Base-by-base conservation (phyloP, 768 basidiomycete species). In the Phallus indusiatus region DNA sequence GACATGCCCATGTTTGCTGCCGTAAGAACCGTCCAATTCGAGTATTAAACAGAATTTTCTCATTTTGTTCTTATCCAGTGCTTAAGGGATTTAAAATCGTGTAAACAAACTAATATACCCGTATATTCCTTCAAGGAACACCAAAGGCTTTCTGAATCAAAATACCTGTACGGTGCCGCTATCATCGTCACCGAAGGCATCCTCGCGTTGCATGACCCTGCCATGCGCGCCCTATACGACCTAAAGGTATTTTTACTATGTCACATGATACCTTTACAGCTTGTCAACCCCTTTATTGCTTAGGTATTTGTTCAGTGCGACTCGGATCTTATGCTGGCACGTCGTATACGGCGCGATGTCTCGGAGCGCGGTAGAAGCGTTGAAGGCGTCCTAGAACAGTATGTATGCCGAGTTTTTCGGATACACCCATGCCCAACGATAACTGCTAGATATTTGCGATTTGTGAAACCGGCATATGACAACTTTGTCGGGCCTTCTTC, bases 151-250 rank as follows among this genome's bases (percentile, higher is more conserved):
- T 72, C 80, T 14, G 86, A 91, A 64, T 85, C 79, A 28, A 88
- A 92, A 69, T 94, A 96, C 72, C 74, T 95, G 1, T 97, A 97
- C 69, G 94, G 94, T 4, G 93, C 94, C 12, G 85, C 89, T 17
- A 87, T 97, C 53, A 90, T 96, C 66, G 94, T 96, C 57, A 85
- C 89, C 35, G 95, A 97, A 68, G 95, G 95, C 7, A 95, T 98
- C 59, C 85, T 97, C 81, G 82, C 90, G 3, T 72, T 98, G 46
- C 84, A 89, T 53, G 91, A 96, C 65, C 82, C 90, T 9, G 75
- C 71, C 17, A 71, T 97, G 48, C 79, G 95, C 56, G 79, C 78
- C 5, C 71, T 98, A 50, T 95, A 97, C 66, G 96, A 99, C 70
- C 78, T 99, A 37, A 95, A 96, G 79, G 93, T 84, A 8, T 36